Base-by-base conservation (phyloP, 805 yeast species). In the Yamadazyma olivae region DNA sequence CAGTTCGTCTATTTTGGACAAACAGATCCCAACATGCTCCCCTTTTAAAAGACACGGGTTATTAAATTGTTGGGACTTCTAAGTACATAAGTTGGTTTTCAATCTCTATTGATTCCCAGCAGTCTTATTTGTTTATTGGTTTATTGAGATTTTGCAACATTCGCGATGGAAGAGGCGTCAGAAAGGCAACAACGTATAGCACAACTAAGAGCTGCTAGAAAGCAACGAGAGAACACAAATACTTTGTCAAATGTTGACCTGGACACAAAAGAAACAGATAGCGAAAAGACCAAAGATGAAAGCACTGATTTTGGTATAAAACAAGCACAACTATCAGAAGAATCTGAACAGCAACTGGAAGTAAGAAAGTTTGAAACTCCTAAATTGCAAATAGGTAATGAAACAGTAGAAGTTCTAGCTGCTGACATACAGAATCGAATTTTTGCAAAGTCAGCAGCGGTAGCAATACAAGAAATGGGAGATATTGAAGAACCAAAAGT, bases 321-420 rank as follows among this genome's bases (percentile, higher is more conserved):
- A 7, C 23, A 20, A 20, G n/a, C n/a, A n/a, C n/a, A n/a, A n/a
- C n/a, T n/a, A 9, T 12, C 10, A 20, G 35, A 24, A 26, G 17
- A 16, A 25, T 12, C 12, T 21, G 10, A 8, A 21, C 24, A 21
- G 24, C 8, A 8, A 21, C 10, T 9, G 18, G 14, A 13, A n/a
- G 14, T 7, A 17, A 13, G 12, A 9, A 12, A 21, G 12, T 9
- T 9, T 8, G 28, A 25, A 13, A n/a, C 6, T 6, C 10, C 6
- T 29, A 25, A 13, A 3, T 21, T 34, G 23, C 24, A 17, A 9
- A 25, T 39, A 32, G 48, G 33, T 26, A 32, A 35, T 23, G 63
- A 55, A 35, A 59, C 59, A 3, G 62, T 59, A 3, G 63, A 58
- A 31, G 53, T 47, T 8, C 40, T 54, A 16, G 54, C 61, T 2